phyloP scores from a whole-genome alignment of 345 rosid genomes.

The Schrenkiella parvula region DNA sequence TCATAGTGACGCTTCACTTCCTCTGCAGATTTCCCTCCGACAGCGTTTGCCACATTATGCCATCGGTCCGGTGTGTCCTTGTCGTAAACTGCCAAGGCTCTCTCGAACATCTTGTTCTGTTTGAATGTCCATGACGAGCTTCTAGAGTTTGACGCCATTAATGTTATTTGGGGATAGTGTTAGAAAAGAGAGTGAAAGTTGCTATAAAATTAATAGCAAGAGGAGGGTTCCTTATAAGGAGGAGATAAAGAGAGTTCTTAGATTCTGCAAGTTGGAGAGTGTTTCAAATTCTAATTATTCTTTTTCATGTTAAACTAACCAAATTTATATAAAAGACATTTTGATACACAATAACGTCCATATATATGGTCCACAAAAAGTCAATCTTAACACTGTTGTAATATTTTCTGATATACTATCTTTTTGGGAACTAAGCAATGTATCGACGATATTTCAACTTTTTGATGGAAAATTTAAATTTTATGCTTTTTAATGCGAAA shows the following conservation, averaged over 20 bases:
- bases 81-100: slow-evolving; percentile 78
- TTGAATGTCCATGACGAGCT: slow-evolving; percentile 65
- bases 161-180: slow-evolving; percentile 1
- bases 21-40: slow-evolving; percentile 76
- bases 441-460: background rate
- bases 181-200: slow-evolving; percentile 11
- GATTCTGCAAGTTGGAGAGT: slow-evolving; percentile 29
- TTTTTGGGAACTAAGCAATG: background rate
- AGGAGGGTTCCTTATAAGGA: slow-evolving; percentile 26
- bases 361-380: background rate
- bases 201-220: background rate
- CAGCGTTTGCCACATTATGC: slow-evolving; percentile 78
- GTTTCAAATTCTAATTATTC: background rate
- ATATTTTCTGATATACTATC: background rate
- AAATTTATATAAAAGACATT: background rate
- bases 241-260: slow-evolving; percentile 18
- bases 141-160: slow-evolving; percentile 56
- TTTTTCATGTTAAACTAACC: background rate
- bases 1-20: slow-evolving; percentile 91
- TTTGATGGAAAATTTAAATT: background rate
- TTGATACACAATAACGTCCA: background rate
- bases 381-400: background rate
- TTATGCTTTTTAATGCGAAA: background rate
- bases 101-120: slow-evolving; percentile 88
- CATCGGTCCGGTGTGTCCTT: slow-evolving; percentile 94